Conservation (phyloP, 2,329 filamentous ascomycete species). For the Nemania sp. region DNA sequence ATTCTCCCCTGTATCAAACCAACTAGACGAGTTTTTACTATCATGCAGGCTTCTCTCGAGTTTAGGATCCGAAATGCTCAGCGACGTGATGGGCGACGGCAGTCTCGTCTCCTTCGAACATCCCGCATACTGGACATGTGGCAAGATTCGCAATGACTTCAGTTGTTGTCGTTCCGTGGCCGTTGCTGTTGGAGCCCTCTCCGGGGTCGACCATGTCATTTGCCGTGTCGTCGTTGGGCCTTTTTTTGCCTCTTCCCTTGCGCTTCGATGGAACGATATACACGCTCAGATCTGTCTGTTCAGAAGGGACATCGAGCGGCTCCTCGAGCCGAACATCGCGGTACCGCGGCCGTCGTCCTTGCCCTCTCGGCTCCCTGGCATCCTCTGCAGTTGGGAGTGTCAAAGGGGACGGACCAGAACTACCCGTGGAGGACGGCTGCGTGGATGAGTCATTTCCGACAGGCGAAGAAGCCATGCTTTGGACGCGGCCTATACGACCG, state of each 20-base stretch:
- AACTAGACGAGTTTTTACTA: background rate
- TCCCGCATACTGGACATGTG: constrained; percentile 67
- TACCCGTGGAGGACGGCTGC: constrained; percentile 15
- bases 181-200: constrained; percentile 21
- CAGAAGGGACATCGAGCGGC: constrained; percentile 44
- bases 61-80: constrained; percentile 53
- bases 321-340: constrained; percentile 44
- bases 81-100: constrained; percentile 72
- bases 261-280: constrained; percentile 50
- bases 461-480: constrained; percentile 54
- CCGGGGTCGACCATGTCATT: constrained; percentile 18
- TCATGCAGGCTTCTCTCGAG: background rate
- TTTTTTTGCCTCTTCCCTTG: constrained; percentile 38
- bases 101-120: constrained; percentile 69
- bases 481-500: constrained; percentile 75
- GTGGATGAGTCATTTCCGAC: constrained; percentile 4
- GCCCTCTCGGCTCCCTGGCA: constrained; percentile 23
- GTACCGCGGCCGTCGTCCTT: constrained; percentile 36
- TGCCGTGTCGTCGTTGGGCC: constrained; percentile 24
- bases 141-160: constrained; percentile 40
- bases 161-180: constrained; percentile 6
- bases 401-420: background rate
- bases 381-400: constrained; percentile 10
- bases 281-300: constrained; percentile 55
- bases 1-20: background rate